These are phyloP conservation scores for Pulveroboletus sp. DNA, from an alignment of 768 basidiomycete species.

Conservation along the genomic window DNA sequence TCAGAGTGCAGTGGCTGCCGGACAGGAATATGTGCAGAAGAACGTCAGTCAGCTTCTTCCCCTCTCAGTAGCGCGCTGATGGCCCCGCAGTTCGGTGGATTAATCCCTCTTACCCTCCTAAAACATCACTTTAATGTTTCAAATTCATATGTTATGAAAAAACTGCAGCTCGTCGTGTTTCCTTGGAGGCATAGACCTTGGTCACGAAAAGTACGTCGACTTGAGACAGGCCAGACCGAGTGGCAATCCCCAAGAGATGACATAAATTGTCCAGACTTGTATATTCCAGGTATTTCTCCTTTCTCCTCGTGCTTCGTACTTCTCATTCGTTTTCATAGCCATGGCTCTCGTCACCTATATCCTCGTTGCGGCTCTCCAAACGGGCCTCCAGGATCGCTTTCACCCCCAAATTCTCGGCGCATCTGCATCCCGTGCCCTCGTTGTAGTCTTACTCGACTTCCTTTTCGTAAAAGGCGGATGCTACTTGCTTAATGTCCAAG, in stretches of 20 bases:
- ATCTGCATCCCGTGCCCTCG: constrained; percentile 77
- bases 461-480: constrained; percentile 85
- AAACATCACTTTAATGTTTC: constrained; percentile 96
- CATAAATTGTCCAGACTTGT: constrained; percentile 92
- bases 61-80: constrained; percentile 4
- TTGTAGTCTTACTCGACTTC: constrained; percentile 85
- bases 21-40: constrained; percentile 92
- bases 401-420: constrained; percentile 87
- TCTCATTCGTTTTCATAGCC: constrained; percentile 39
- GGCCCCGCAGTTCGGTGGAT: constrained; percentile 60
- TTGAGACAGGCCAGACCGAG: constrained; percentile 61
- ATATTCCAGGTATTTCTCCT: constrained; percentile 73
- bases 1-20: constrained; percentile 84
- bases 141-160: constrained; percentile 90
- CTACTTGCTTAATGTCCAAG: constrained; percentile 86
- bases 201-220: constrained; percentile 62
- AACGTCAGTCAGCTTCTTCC: constrained; percentile 54
- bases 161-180: constrained; percentile 84
- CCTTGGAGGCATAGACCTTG: constrained; percentile 93
- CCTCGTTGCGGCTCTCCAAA: constrained; percentile 78
- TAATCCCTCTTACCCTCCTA: constrained; percentile 69
- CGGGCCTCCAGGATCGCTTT: constrained; percentile 79
- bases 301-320: background rate
- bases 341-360: constrained; percentile 98
- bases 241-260: constrained; percentile 91